These are phyloP conservation scores for Trichoderma sp. DNA, from an alignment of 2,329 filamentous ascomycete genomes.

Conservation along the genomic window DNA sequence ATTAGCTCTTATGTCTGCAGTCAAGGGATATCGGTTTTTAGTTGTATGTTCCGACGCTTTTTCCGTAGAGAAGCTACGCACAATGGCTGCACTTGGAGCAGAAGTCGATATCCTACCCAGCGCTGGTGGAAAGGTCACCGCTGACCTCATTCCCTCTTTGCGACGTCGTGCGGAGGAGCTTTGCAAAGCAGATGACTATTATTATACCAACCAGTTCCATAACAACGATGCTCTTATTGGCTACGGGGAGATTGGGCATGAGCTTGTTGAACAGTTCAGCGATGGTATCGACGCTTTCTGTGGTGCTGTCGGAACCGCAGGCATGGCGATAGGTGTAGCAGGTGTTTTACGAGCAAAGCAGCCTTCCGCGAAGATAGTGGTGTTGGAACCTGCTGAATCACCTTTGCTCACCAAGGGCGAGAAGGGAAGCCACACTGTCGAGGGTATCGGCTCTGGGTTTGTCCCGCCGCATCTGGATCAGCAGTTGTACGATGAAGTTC, in stretches of 20 bases:
- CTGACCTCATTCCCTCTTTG: slow-evolving; percentile 12
- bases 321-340: slow-evolving; percentile 20
- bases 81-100: slow-evolving; percentile 20
- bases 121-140: slow-evolving; percentile 14
- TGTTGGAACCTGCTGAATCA: not conserved
- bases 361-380: not conserved
- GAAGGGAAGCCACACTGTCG: not conserved
- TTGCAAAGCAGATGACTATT: not conserved
- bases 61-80: slow-evolving; percentile 20
- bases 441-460: not conserved
- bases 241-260: slow-evolving; percentile 16
- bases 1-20: not conserved
- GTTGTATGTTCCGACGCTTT: slow-evolving; percentile 5
- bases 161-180: not conserved
- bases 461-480: not conserved
- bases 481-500: not conserved
- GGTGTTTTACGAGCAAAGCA: not conserved
- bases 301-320: slow-evolving; percentile 18
- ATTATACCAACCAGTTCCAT: slow-evolving; percentile 18
- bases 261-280: slow-evolving; percentile 14
- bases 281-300: slow-evolving; percentile 20
- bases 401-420: not conserved
- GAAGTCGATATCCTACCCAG: slow-evolving; percentile 17
- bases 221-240: slow-evolving; percentile 20
- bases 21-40: not conserved